Base-by-base conservation (phyloP, 495 filamentous ascomycete species). In the Niebla homalea region DNA sequence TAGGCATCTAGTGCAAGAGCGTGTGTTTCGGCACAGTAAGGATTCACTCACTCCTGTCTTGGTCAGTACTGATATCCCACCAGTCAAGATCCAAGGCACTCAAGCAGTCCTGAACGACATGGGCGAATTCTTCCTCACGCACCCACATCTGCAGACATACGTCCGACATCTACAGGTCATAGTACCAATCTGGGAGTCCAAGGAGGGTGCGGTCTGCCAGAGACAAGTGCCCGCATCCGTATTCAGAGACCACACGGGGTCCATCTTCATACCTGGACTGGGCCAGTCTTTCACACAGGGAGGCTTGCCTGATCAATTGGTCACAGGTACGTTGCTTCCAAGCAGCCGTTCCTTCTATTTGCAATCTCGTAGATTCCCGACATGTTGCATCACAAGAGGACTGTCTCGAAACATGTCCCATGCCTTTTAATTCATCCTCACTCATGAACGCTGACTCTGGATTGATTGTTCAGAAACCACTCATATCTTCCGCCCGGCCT, bases 111-210 rank as follows among this genome's bases (percentile, higher is more conserved):
- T 84, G 40, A 62, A 70, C 10, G 68, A 73, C 38, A 72, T 78
- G 7, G 66, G 69, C 52, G 55, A 60, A 18, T 85, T 78, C 71
- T 84, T 87, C 48, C 55, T 63, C 10, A 53, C 59, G 14, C 71
- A 81, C 45, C 68, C 74, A 19, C 77, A 84, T 54, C 70, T 87
- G 4, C 67, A 72, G 26, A 49, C 62, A 3, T 77, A 84, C 46
- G 78, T 86, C 48, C 79, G 80, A 44, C 81, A 86, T 59, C 70
- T 85, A 49, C 81, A 87, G 58, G 69, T 84, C 16, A 85, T 82
- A 77, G 78, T 86, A 43, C 83, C 83, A 5, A 78, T 85, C 25
- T 85, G 81, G 70, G 78, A 81, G 18, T 69, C 71, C 15, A 66
- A 73, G 39, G 66, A 69, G 6, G 59, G 54, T n/a, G 45, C 26